These are phyloP conservation scores for Nematocida homosporus DNA, from an alignment of 371 early-diverging fungal species.

Conservation along the genomic window DNA sequence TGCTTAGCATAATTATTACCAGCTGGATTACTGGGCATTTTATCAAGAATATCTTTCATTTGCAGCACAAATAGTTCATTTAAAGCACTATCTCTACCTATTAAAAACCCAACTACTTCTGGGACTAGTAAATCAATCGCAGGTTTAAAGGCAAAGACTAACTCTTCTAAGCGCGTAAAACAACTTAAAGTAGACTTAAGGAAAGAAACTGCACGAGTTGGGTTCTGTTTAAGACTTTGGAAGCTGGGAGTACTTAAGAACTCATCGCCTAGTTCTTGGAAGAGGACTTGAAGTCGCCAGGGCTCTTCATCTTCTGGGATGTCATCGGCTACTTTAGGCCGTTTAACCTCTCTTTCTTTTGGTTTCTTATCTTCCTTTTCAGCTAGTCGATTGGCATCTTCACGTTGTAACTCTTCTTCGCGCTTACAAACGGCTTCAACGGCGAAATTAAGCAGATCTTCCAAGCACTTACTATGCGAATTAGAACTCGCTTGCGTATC, in stretches of 20 bases:
- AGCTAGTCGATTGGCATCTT: neutral
- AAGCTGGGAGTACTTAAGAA: slow-evolving; percentile 38
- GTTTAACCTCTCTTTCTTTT: neutral
- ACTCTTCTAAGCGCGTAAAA: slow-evolving; percentile 3
- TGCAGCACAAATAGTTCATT: slow-evolving; percentile 27
- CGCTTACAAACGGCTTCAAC: neutral
- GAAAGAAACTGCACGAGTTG: slow-evolving; percentile 3
- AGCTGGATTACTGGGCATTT: neutral
- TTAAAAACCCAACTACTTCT: slow-evolving; percentile 17
- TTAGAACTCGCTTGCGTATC: neutral
- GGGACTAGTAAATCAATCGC: slow-evolving; percentile 2
- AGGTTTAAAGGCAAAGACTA: slow-evolving; percentile 17
- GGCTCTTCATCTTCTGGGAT: slow-evolving; percentile 22
- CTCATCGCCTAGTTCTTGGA: slow-evolving; percentile 14
- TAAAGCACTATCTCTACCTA: neutral
- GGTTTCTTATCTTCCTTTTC: neutral
- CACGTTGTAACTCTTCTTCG: slow-evolving; percentile 1
- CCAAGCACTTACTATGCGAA: neutral
- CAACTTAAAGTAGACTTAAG: slow-evolving; percentile 32
- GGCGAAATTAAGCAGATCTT: neutral
- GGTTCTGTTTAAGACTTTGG: slow-evolving; percentile 1
- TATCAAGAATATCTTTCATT: slow-evolving; percentile 5
- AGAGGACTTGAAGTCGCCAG: slow-evolving; percentile 29
- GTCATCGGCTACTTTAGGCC: slow-evolving; percentile 28
- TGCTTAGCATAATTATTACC: slow-evolving; percentile 25